phyloP scores from a whole-genome alignment of 768 basidiomycete species.

The Paxillus rubicundulus region DNA sequence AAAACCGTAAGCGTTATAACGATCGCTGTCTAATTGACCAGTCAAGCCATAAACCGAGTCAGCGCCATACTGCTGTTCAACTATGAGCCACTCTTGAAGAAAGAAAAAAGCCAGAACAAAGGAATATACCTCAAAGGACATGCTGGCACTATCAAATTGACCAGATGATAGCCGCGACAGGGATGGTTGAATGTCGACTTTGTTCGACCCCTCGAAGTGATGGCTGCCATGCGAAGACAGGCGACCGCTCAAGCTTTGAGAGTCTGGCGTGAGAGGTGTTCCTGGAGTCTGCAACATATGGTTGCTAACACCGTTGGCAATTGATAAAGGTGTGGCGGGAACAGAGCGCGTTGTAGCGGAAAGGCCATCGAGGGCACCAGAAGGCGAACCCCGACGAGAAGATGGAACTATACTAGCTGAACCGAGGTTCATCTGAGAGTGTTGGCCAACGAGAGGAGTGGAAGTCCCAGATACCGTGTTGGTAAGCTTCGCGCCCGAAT shows the following conservation, averaged over 20 bases:
- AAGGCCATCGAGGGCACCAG: conserved; percentile 58
- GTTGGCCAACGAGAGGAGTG: conserved; percentile 63
- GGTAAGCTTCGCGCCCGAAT: conserved; percentile 43
- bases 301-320: conserved; percentile 44
- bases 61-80: conserved; percentile 49
- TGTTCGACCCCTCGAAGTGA: conserved; percentile 49
- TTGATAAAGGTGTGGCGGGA: conserved; percentile 71
- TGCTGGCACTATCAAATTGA: conserved; percentile 53
- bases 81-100: conserved; percentile 7
- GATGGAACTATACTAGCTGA: conserved; percentile 38
- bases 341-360: conserved; percentile 71
- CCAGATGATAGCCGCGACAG: conserved; percentile 62
- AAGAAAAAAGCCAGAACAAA: background rate
- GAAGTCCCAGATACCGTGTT: conserved; percentile 55
- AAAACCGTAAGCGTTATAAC: conserved; percentile 58
- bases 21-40: conserved; percentile 48
- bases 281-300: conserved; percentile 63
- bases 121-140: conserved; percentile 55
- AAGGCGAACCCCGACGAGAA: conserved; percentile 76
- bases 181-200: conserved; percentile 65
- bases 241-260: conserved; percentile 61
- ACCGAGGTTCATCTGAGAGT: conserved; percentile 46
- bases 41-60: conserved; percentile 52
- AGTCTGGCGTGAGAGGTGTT: conserved; percentile 60
- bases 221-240: conserved; percentile 47